These are phyloP conservation scores for Amylocarpus encephaloides DNA, from an alignment of 2,329 filamentous ascomycete genomes.

Conservation along the genomic window DNA sequence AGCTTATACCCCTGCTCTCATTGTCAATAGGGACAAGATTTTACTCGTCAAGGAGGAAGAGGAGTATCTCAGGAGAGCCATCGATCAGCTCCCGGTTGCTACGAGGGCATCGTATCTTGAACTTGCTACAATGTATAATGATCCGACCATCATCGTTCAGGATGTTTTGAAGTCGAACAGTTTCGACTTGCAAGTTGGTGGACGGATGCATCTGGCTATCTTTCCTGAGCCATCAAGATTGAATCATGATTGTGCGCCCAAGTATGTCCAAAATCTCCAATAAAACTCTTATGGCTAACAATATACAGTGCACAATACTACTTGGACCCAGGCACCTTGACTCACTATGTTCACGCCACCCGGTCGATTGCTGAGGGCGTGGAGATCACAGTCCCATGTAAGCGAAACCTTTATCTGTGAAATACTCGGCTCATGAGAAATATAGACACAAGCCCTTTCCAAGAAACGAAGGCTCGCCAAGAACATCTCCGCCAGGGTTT, in stretches of 20 bases:
- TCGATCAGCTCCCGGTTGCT: conserved; percentile 1
- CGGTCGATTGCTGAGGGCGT: conserved; percentile 32
- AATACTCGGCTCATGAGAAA: background rate
- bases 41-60: background rate
- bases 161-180: conserved; percentile 14
- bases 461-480: conserved; percentile 28
- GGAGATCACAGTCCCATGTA: conserved; percentile 37
- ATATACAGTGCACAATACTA: conserved; percentile 23
- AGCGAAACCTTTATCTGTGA: background rate
- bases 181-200: conserved; percentile 11
- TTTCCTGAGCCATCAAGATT: conserved; percentile 36
- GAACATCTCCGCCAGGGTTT: conserved; percentile 31
- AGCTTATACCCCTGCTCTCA: background rate
- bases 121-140: conserved; percentile 4
- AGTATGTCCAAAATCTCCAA: conserved; percentile 24
- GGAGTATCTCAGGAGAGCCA: background rate
- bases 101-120: conserved; percentile 2
- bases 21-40: background rate
- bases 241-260: conserved; percentile 40
- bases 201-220: conserved; percentile 9
- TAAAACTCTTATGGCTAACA: background rate
- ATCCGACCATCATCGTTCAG: conserved; percentile 2
- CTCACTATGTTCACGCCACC: conserved; percentile 36
- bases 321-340: conserved; percentile 31
- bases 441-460: conserved; percentile 32